Evolutionary conservation across 306 rosid genomes (phyloP).

Genomic region (Trichosanthes cucumerina): DNA sequence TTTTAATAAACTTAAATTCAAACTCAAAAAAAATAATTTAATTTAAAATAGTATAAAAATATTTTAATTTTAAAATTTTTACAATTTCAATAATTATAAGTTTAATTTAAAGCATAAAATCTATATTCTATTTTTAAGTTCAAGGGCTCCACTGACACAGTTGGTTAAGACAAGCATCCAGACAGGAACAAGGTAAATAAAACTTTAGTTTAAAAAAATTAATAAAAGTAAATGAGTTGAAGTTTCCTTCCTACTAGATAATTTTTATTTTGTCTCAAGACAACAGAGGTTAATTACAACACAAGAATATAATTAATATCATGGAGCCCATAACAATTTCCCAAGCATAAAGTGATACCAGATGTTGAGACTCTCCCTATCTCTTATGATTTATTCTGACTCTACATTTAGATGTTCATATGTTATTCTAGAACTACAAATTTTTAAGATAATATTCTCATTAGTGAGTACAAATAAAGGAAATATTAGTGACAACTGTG

Average conservation of each 20-base stretch:
- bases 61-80: too few species aligned
- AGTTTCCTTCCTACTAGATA: not conserved
- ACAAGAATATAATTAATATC: not conserved
- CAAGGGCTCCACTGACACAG: constrained; percentile 94
- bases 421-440: not conserved
- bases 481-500: not conserved
- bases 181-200: not conserved
- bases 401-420: not conserved
- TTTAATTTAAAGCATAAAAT: too few species aligned
- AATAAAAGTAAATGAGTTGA: not conserved
- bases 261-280: not conserved
- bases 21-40: too few species aligned
- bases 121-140: too few species aligned
- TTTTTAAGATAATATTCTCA: not conserved
- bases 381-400: not conserved
- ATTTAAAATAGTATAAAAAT: too few species aligned
- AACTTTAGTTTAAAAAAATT: not conserved
- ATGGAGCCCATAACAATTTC: not conserved
- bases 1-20: too few species aligned
- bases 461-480: not conserved
- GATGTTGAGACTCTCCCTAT: not conserved
- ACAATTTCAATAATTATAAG: too few species aligned
- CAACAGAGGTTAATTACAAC: not conserved
- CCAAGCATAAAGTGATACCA: not conserved
- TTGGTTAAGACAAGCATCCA: constrained; percentile 26